Conservation (phyloP, 2,329 filamentous ascomycete species). For the Meredithiella fracta region DNA sequence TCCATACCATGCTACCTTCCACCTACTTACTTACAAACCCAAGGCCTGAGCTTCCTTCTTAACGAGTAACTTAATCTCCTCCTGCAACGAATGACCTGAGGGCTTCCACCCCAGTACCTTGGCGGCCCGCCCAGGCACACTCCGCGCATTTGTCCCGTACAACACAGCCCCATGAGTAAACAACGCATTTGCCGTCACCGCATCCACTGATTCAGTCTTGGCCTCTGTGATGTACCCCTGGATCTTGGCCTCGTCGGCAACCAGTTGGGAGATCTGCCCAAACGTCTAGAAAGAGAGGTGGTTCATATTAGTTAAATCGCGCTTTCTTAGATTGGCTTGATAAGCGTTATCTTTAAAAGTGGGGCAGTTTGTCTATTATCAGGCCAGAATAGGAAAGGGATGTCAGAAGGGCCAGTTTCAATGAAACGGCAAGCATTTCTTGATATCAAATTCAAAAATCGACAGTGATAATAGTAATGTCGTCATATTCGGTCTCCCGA, state of each 20-base stretch:
- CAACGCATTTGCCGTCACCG: background rate
- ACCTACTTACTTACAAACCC: background rate
- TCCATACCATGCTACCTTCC: too few species aligned
- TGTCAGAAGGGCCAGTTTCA: too few species aligned
- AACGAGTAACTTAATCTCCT: background rate
- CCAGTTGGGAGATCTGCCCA: background rate
- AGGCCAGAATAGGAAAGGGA: too few species aligned
- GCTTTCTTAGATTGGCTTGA: background rate
- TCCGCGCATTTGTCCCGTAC: background rate
- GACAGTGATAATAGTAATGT: too few species aligned
- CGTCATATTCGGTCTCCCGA: too few species aligned
- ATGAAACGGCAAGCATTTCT: too few species aligned
- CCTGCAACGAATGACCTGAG: background rate
- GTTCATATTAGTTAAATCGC: background rate
- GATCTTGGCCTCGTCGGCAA: background rate
- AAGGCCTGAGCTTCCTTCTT: background rate
- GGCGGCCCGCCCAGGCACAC: background rate
- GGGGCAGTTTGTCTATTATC: too few species aligned
- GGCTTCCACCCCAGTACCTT: background rate
- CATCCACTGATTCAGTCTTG: background rate
- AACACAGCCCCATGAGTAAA: background rate
- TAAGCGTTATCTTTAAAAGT: too few species aligned
- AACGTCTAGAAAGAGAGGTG: background rate
- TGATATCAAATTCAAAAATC: too few species aligned
- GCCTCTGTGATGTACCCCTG: background rate